Percentiles rank a stretch among this genome's conserved stretches.
Conservation (phyloP, 2,329 filamentous ascomycete genomes). For the Ustilaginoidea virens region DNA sequence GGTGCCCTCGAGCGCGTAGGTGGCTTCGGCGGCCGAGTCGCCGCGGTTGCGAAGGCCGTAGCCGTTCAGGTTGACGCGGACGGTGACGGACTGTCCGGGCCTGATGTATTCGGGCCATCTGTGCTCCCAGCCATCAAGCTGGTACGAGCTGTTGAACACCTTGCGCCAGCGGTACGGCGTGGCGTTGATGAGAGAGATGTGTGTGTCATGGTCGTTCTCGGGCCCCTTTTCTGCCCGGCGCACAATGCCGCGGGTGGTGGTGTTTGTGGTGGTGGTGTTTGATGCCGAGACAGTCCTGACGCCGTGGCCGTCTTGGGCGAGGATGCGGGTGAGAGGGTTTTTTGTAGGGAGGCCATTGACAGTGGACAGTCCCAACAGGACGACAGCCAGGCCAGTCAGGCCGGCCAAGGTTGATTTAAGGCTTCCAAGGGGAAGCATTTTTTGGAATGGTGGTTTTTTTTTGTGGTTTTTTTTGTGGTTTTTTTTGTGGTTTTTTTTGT, state of each 20-base stretch:
- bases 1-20: slow-evolving; percentile 15
- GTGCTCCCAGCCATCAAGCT: slow-evolving; percentile 8
- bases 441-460: no score
- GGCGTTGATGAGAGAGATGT: slow-evolving; percentile 16
- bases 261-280: no score
- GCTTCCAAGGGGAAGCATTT: neutral
- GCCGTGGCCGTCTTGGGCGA: neutral
- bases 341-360: neutral
- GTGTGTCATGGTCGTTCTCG: slow-evolving; percentile 5
- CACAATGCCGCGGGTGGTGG: no score
- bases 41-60: neutral
- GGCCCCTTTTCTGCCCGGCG: slow-evolving; percentile 1
- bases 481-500: no score
- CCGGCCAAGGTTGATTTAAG: neutral
- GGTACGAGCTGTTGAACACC: slow-evolving; percentile 8
- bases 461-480: no score
- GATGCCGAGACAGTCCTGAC: no score
- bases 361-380: neutral
- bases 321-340: neutral
- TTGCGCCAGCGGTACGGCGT: slow-evolving; percentile 17
- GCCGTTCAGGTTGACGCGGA: slow-evolving; percentile 1
- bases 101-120: slow-evolving; percentile 12
- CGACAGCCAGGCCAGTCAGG: slow-evolving; percentile 1
- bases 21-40: slow-evolving; percentile 14
- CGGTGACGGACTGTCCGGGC: slow-evolving; percentile 10